Percentiles rank a stretch among this genome's conserved stretches.
Evolutionary conservation across 306 rosid genomes (phyloP).

Genomic region (Delonix regia): DNA sequence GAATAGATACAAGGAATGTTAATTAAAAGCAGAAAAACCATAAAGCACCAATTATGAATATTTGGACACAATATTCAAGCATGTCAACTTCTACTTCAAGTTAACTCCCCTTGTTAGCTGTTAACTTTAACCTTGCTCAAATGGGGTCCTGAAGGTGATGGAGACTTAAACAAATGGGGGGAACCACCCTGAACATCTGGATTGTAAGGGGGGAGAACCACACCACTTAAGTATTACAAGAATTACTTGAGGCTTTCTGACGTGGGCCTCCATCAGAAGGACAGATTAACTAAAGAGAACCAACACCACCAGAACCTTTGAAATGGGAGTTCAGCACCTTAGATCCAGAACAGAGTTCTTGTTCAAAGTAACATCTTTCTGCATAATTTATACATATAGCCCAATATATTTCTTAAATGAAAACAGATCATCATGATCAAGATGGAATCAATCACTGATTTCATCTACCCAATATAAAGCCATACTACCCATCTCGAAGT

Average conservation of each 20-base stretch:
- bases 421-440: constrained; percentile 2
- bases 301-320: background rate
- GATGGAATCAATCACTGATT: background rate
- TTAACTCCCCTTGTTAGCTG: background rate
- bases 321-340: background rate
- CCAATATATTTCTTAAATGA: background rate
- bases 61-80: background rate
- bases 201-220: too few relatives aligned
- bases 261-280: too few relatives aligned
- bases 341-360: background rate
- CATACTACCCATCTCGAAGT: background rate
- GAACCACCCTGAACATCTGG: too few relatives aligned
- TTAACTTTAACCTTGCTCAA: background rate
- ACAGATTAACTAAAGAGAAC: background rate
- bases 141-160: background rate
- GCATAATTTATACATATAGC: background rate
- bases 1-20: background rate
- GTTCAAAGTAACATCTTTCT: background rate
- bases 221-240: too few relatives aligned
- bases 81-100: background rate
- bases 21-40: background rate
- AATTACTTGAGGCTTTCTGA: too few relatives aligned
- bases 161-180: too few relatives aligned
- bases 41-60: background rate
- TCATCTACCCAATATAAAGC: background rate